These are phyloP conservation scores for Chytriomyces sp. DNA, from an alignment of 192 early-diverging fungal species.

Conservation along the genomic window DNA sequence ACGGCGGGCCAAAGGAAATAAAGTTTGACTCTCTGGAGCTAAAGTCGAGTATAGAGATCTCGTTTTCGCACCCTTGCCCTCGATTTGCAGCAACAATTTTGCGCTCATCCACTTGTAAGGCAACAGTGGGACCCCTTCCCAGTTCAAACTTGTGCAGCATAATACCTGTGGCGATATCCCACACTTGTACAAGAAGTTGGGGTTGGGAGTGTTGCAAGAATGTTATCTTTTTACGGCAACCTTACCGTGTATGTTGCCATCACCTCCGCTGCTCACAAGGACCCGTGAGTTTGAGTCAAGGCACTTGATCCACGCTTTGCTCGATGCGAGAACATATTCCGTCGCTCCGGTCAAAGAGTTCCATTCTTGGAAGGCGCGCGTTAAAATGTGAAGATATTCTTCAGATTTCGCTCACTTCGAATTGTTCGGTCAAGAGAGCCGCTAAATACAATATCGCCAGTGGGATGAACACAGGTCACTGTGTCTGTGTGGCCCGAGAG, in stretches of 20 bases:
- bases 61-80: constrained; percentile 46
- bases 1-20: background rate
- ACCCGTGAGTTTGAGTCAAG: constrained; percentile 19
- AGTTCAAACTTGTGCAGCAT: constrained; percentile 33
- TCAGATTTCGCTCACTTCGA: constrained; percentile 34
- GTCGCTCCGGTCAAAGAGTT: constrained; percentile 36
- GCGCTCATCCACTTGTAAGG: constrained; percentile 37
- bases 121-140: constrained; percentile 43
- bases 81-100: constrained; percentile 36
- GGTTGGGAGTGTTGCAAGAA: background rate
- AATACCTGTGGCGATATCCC: constrained; percentile 30
- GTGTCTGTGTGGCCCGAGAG: constrained; percentile 52
- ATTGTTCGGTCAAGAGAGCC: constrained; percentile 51
- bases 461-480: constrained; percentile 41
- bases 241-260: constrained; percentile 44
- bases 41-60: constrained; percentile 46
- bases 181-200: constrained; percentile 23
- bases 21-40: constrained; percentile 19
- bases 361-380: constrained; percentile 37
- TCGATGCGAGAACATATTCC: constrained; percentile 28
- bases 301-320: constrained; percentile 48
- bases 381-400: too few species aligned
- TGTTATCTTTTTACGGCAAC: background rate
- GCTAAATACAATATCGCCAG: constrained; percentile 41
- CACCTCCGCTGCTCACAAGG: constrained; percentile 51